phyloP scores from a whole-genome alignment of 1,284 basidiomycete genomes.

The Termitomyces sp. region DNA sequence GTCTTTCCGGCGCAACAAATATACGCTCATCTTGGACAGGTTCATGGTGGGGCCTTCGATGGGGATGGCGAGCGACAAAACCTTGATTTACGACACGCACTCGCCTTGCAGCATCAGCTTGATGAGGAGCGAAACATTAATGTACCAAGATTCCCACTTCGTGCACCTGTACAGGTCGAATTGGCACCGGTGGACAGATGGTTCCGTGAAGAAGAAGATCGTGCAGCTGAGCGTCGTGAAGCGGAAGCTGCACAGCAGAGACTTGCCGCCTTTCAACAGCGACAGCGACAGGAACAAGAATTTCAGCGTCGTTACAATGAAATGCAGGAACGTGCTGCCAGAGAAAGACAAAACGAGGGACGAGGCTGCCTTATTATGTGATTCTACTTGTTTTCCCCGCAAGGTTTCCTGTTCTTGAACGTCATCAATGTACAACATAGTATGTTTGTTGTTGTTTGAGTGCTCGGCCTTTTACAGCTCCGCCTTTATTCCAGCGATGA shows the following conservation, averaged over 20 bases:
- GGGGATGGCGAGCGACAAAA: slow-evolving; percentile 9
- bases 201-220: background rate
- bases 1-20: slow-evolving; percentile 31
- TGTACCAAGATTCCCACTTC: background rate
- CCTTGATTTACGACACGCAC: slow-evolving; percentile 6
- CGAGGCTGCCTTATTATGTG: background rate
- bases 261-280: background rate
- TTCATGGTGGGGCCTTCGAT: slow-evolving; percentile 35
- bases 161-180: background rate
- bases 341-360: slow-evolving; percentile 1
- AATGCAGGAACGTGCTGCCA: background rate
- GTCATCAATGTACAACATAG: background rate
- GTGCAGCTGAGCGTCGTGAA: background rate
- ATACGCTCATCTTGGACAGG: slow-evolving; percentile 44
- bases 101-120: slow-evolving; percentile 7
- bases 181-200: background rate
- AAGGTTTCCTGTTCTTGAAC: background rate
- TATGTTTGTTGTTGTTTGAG: no score
- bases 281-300: background rate
- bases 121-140: background rate
- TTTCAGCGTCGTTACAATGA: slow-evolving; percentile 4
- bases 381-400: background rate
- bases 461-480: no score
- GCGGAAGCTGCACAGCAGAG: background rate
- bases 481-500: no score